Percentiles rank a stretch among this genome's conserved stretches.
phyloP scores from a whole-genome alignment of 2,329 filamentous ascomycete genomes.

The Pseudodiploospora longispora region DNA sequence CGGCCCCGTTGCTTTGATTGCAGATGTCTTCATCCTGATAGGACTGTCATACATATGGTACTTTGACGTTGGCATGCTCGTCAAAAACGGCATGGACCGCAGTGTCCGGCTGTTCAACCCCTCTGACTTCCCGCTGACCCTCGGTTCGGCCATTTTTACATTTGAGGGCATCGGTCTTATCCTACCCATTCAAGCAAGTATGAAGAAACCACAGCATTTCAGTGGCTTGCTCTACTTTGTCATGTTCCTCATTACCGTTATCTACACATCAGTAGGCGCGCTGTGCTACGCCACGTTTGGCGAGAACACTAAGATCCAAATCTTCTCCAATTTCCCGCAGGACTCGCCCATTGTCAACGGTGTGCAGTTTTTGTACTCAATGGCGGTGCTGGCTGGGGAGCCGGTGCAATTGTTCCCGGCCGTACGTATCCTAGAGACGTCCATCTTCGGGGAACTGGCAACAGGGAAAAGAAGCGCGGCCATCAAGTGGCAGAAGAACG shows the following conservation, averaged over 20 bases:
- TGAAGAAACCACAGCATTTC: slow-evolving; percentile 63
- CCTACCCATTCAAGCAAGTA: slow-evolving; percentile 67
- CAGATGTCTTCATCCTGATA: slow-evolving; percentile 64
- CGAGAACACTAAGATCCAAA: slow-evolving; percentile 58
- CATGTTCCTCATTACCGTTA: slow-evolving; percentile 65
- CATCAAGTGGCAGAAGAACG: slow-evolving; percentile 74
- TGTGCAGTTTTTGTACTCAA: slow-evolving; percentile 65
- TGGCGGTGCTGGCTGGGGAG: slow-evolving; percentile 65
- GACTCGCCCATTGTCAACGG: slow-evolving; percentile 64
- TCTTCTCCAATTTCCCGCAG: slow-evolving; percentile 71
- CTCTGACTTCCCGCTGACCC: slow-evolving; percentile 57
- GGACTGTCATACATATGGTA: slow-evolving; percentile 67
- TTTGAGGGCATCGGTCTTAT: slow-evolving; percentile 74
- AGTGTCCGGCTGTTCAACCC: slow-evolving; percentile 65
- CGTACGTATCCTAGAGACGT: slow-evolving; percentile 61
- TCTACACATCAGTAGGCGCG: slow-evolving; percentile 65
- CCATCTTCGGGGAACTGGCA: slow-evolving; percentile 57
- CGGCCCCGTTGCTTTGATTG: slow-evolving; percentile 58
- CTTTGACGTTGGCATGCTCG: slow-evolving; percentile 54
- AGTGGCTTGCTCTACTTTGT: slow-evolving; percentile 56
- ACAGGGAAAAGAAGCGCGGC: slow-evolving; percentile 53
- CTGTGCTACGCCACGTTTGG: slow-evolving; percentile 71
- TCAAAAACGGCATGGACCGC: slow-evolving; percentile 46
- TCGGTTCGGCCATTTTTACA: slow-evolving; percentile 68
- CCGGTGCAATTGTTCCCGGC: slow-evolving; percentile 71